Percentiles rank a stretch among this genome's conserved stretches.
These are phyloP conservation scores for Pachyrhizus erosus DNA, from an alignment of 306 rosid genomes.

Conservation along the genomic window DNA sequence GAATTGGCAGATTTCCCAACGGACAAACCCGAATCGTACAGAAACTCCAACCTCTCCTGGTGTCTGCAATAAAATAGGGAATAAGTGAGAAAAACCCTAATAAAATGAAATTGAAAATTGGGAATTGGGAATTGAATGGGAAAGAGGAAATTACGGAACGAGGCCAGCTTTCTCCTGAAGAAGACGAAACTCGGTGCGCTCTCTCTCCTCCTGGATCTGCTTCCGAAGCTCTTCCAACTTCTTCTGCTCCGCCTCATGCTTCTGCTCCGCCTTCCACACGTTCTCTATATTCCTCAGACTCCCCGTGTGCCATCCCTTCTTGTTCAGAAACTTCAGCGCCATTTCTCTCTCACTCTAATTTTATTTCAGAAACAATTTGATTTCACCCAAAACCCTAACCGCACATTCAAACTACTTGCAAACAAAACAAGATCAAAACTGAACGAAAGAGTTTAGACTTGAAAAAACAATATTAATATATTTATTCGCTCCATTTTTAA, in stretches of 20 bases:
- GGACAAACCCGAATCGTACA: constrained; percentile 88
- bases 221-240: constrained; percentile 94
- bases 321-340: constrained; percentile 94
- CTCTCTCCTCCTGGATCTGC: constrained; percentile 87
- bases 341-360: constrained; percentile 51
- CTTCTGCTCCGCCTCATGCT: constrained; percentile 86
- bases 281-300: constrained; percentile 91
- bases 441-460: too few species aligned
- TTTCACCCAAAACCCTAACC: not conserved
- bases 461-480: too few species aligned
- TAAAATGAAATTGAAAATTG: not conserved
- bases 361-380: too few species aligned
- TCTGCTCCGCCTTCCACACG: constrained; percentile 98
- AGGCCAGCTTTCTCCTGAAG: constrained; percentile 97
- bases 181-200: constrained; percentile 85
- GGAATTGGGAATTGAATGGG: not conserved
- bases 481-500: too few species aligned
- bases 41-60: constrained; percentile 91
- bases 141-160: constrained; percentile 64
- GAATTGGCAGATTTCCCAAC: constrained; percentile 71
- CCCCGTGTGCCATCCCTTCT: constrained; percentile 99
- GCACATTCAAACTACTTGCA: not conserved
- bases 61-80: constrained; percentile 51
- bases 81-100: constrained; percentile 9
- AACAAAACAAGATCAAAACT: not conserved